phyloP scores from a whole-genome alignment of 495 filamentous ascomycete genomes.

The Daldinia grandis region DNA sequence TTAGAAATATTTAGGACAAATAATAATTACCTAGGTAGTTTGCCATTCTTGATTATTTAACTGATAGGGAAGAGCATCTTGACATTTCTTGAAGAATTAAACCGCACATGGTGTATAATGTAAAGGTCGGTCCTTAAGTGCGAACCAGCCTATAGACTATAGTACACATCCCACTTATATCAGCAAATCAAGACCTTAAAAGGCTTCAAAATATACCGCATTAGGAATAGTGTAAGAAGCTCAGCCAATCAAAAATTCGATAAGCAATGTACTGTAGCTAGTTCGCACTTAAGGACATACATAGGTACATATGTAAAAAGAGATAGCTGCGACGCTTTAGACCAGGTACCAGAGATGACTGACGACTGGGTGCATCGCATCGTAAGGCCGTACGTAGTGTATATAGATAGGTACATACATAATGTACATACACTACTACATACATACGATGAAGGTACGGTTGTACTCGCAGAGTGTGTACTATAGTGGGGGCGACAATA shows the following conservation, averaged over 20 bases:
- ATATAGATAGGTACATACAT: background rate
- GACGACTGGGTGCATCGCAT: conserved; percentile 7
- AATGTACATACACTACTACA: background rate
- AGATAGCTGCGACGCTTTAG: conserved; percentile 21
- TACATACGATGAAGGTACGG: conserved; percentile 20
- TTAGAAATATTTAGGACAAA: background rate
- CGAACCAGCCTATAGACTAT: no score
- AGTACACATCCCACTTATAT: no score
- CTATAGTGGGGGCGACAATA: conserved; percentile 26
- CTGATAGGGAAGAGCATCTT: background rate
- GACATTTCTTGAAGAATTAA: background rate
- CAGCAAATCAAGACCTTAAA: no score
- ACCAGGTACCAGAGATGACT: conserved; percentile 27
- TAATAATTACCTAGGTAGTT: background rate
- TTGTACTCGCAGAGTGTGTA: conserved; percentile 28
- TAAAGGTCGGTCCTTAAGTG: no score
- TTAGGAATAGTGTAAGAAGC: no score
- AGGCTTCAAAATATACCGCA: no score
- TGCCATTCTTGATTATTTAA: background rate
- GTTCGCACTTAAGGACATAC: no score
- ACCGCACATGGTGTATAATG: conserved; percentile 7
- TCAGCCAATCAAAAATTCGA: no score
- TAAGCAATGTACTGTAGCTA: no score
- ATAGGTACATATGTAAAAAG: conserved; percentile 6
- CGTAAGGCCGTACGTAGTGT: background rate